Conservation (phyloP, 2,329 filamentous ascomycete species). For the Colletotrichum liaoningense region DNA sequence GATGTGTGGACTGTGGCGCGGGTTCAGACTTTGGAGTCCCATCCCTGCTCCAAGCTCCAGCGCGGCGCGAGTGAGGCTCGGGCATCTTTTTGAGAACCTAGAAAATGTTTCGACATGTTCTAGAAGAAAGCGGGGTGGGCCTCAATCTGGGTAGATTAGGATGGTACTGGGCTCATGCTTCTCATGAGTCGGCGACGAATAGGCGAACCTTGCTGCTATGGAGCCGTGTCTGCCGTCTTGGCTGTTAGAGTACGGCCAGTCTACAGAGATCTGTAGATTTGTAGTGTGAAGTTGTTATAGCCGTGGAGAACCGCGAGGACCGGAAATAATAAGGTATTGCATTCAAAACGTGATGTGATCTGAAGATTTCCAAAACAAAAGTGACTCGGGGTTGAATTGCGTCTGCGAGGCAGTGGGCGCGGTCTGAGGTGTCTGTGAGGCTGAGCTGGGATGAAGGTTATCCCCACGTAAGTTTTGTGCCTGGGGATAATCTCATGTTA, state of each 20-base stretch:
- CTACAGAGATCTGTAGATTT: not conserved
- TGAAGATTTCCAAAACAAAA: not conserved
- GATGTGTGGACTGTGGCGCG: no score
- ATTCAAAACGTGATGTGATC: not conserved
- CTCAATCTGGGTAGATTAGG: not conserved
- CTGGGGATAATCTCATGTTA: not conserved
- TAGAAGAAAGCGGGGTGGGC: slow-evolving; percentile 4
- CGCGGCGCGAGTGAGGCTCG: not conserved
- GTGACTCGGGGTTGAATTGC: not conserved
- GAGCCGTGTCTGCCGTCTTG: slow-evolving; percentile 21
- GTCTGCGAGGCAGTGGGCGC: not conserved
- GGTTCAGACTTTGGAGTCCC: not conserved
- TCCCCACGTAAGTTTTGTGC: not conserved
- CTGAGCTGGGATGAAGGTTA: slow-evolving; percentile 11
- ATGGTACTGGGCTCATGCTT: slow-evolving; percentile 11
- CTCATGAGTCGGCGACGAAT: slow-evolving; percentile 1
- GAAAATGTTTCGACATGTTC: slow-evolving; percentile 20
- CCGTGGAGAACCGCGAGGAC: slow-evolving; percentile 10
- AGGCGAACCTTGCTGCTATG: not conserved
- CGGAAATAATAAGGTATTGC: not conserved
- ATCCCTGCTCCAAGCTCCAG: not conserved
- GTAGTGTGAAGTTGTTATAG: not conserved
- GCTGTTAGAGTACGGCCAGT: not conserved
- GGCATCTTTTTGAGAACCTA: not conserved
- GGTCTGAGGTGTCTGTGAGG: not conserved